These are phyloP conservation scores for Sedum album DNA, from an alignment of 164 flowering plant genomes.

Conservation along the genomic window DNA sequence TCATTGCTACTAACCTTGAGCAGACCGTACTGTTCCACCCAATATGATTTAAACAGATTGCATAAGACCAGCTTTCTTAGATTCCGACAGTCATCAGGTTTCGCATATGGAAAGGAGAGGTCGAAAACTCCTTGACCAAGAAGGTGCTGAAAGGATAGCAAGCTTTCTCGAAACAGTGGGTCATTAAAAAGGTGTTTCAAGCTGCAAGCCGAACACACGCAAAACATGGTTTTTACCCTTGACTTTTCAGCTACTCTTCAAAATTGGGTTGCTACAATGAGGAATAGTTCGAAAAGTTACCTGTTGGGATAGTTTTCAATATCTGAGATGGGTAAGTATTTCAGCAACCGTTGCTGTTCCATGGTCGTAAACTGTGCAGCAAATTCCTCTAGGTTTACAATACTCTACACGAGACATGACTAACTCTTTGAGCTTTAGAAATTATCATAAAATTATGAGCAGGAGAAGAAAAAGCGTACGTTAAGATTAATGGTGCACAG, in stretches of 20 bases:
- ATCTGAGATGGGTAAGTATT: conserved; percentile 60
- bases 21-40: conserved; percentile 58
- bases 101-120: conserved; percentile 36
- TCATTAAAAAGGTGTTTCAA: conserved; percentile 70
- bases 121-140: conserved; percentile 74
- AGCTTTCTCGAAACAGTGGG: conserved; percentile 52
- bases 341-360: conserved; percentile 66
- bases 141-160: conserved; percentile 59
- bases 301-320: conserved; percentile 41
- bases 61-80: conserved; percentile 53
- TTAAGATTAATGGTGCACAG: conserved; percentile 50
- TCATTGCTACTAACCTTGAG: conserved; percentile 48
- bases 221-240: not conserved
- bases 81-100: conserved; percentile 47
- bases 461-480: conserved; percentile 31
- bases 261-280: conserved; percentile 3
- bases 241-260: not conserved
- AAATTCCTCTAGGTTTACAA: conserved; percentile 60
- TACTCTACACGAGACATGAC: conserved; percentile 42
- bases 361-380: conserved; percentile 46
- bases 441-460: not conserved
- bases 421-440: not conserved
- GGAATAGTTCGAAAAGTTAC: conserved; percentile 24
- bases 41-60: conserved; percentile 47
- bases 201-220: conserved; percentile 32